Evolutionary conservation across 169 alveolate genomes (phyloP), one percentile per base, ranked within the genome.

Genomic region (Cryptosporidium sp.): DNA sequence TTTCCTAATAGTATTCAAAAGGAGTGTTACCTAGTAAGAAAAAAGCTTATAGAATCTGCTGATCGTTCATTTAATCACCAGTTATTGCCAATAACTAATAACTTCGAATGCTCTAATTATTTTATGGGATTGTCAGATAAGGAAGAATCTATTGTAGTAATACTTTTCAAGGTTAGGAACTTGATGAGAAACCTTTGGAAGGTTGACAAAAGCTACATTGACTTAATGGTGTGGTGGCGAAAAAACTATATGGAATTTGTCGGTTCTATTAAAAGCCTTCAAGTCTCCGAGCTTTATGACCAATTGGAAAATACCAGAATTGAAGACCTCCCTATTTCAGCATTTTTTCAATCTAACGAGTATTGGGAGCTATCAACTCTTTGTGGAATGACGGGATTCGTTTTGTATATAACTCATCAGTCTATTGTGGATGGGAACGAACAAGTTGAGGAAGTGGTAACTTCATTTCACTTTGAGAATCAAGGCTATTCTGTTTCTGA

Each of bases 361-460:
- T 23, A 55, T 41, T 73, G 86, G 86, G 61, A 55, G 2, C 31
- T 73, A 31, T 55, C 86, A 52, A 73, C 86, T 52, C 86, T 73
- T 73, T 73, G 86, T 33, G 51, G 51, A 35, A 18, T 41, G 51
- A 73, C 86, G 8, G 55, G 71, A 3, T 59, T 16, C 23, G 86
- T 73, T 31, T 37, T 73, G 37, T 73, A 73, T 41, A 35, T 58
- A 41, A 43, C 86, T 2, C 18, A 73, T 52, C 58, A 51, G 29
- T 52, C 71, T 23, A 55, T 55, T 14, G 2, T 52, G 2, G 71
- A 73, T 21, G 68, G 68, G 10, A 31, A 73, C 41, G 71, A 73
- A 8, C 59, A 55, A 7, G 70, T 55, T 31, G 51, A 31, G 50
- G 86, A 73, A 41, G 58, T 62, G 1, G 70, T 73, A 8, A 33